These are phyloP conservation scores for Pichia californica DNA, from an alignment of 805 yeast genomes.

Conservation along the genomic window DNA sequence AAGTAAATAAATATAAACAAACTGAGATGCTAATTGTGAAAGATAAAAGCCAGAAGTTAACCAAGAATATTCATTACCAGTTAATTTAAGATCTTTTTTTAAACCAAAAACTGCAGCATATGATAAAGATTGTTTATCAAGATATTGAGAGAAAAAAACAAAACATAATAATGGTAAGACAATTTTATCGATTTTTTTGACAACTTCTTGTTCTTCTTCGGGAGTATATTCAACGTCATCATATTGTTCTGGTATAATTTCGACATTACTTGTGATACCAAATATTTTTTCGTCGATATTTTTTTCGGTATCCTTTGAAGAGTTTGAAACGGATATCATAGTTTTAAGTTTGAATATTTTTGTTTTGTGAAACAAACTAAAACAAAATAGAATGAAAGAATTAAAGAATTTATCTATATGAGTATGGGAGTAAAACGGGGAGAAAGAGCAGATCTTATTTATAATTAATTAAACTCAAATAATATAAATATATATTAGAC, in stretches of 20 bases:
- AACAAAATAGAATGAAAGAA: too few relatives aligned
- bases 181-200: conserved; percentile 34
- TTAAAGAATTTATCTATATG: too few relatives aligned
- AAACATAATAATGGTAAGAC: conserved; percentile 30
- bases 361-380: too few relatives aligned
- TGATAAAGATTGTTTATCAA: conserved; percentile 20
- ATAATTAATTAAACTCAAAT: too few relatives aligned
- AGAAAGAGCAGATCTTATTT: too few relatives aligned
- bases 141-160: conserved; percentile 15
- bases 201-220: conserved; percentile 27
- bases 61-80: conserved; percentile 33
- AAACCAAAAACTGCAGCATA: conserved; percentile 51
- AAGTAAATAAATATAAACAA: conserved; percentile 48
- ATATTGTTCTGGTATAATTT: background rate
- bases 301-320: too few relatives aligned
- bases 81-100: conserved; percentile 40
- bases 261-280: background rate
- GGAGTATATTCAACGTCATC: conserved; percentile 11
- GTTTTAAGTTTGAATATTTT: too few relatives aligned
- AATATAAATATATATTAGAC: too few relatives aligned
- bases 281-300: background rate
- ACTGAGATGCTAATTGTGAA: conserved; percentile 36
- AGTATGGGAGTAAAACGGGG: too few relatives aligned
- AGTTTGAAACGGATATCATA: too few relatives aligned
- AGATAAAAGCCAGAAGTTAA: conserved; percentile 29